Evolutionary conservation across 2,329 filamentous ascomycete species (phyloP).

Genomic region (Thermoascus crustaceus): DNA sequence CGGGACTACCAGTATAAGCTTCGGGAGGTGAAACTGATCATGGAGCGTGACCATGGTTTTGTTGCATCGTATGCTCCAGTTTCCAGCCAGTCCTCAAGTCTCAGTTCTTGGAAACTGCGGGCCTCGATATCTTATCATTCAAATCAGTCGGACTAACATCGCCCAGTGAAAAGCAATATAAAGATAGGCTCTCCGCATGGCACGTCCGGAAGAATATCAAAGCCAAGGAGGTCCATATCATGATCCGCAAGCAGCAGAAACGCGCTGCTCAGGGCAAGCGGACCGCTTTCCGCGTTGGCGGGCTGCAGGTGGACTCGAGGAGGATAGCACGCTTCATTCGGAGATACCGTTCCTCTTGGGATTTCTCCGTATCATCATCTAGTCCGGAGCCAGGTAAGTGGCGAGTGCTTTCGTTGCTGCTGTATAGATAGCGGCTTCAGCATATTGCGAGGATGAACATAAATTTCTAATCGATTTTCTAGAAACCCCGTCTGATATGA

Average conservation of each 20-base stretch:
- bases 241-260: constrained; percentile 31
- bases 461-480: too few species aligned
- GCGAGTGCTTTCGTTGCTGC: neutral
- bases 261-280: constrained; percentile 30
- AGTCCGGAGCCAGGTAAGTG: constrained; percentile 28
- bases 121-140: too few species aligned
- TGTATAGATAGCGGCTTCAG: too few species aligned
- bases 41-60: constrained; percentile 30
- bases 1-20: constrained; percentile 28
- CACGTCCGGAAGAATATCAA: constrained; percentile 32
- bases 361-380: constrained; percentile 12
- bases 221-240: constrained; percentile 28
- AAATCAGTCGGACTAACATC: constrained; percentile 9
- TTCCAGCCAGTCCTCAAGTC: constrained; percentile 1
- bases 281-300: constrained; percentile 27
- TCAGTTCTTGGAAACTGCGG: constrained; percentile 4
- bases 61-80: constrained; percentile 24
- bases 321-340: constrained; percentile 28
- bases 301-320: constrained; percentile 26
- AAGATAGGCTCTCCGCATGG: constrained; percentile 30
- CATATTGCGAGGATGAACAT: too few species aligned
- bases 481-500: constrained; percentile 32
- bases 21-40: constrained; percentile 28
- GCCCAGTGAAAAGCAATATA: constrained; percentile 31
- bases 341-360: constrained; percentile 23